phyloP scores from a whole-genome alignment of 208 protist species.

The Trypanosoma melophagium region DNA sequence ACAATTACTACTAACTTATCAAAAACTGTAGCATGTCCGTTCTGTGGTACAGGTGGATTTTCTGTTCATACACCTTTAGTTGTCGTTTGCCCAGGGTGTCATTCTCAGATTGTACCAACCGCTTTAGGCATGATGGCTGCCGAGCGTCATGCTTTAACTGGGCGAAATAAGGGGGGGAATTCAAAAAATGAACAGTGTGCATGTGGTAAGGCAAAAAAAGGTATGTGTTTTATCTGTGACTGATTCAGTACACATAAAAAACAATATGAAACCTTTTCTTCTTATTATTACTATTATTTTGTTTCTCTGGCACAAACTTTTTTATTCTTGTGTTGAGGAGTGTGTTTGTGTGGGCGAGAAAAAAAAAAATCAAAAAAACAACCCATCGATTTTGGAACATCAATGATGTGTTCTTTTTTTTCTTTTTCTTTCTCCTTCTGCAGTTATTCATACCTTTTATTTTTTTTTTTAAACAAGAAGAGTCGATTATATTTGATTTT shows the following conservation, averaged over 20 bases:
- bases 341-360: no score
- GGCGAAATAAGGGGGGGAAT: neutral
- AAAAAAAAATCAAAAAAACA: no score
- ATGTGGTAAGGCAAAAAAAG: constrained; percentile 55
- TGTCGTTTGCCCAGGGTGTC: constrained; percentile 25
- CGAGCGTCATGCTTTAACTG: neutral
- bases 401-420: constrained; percentile 7
- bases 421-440: constrained; percentile 11
- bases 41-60: constrained; percentile 24
- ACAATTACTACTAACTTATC: neutral
- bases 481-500: constrained; percentile 16
- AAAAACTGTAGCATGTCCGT: constrained; percentile 21
- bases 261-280: no score
- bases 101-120: constrained; percentile 23
- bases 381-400: neutral
- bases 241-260: constrained; percentile 12
- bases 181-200: constrained; percentile 26
- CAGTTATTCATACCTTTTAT: neutral
- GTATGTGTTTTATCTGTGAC: constrained; percentile 73
- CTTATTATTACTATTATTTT: neutral
- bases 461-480: constrained; percentile 2
- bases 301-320: neutral
- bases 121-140: constrained; percentile 23
- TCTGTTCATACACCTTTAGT: constrained; percentile 9
- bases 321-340: no score